Conservation (phyloP, 306 rosid species). For the Corylus heterophylla region DNA sequence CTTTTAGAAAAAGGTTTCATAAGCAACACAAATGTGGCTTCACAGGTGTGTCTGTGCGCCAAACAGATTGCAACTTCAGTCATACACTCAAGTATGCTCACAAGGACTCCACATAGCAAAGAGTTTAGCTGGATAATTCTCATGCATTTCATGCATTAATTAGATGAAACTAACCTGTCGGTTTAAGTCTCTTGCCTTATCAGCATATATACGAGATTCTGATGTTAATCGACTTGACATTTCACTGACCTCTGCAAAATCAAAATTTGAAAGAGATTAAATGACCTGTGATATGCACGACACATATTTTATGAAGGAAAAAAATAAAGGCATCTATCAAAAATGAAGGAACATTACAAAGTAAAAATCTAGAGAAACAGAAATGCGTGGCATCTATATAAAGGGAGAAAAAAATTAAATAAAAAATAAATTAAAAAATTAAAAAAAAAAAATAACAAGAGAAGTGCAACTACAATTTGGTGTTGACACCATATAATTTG, state of each 20-base stretch:
- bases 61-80: neutral
- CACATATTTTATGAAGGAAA: slow-evolving; percentile 4
- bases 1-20: neutral
- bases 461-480: neutral
- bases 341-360: neutral
- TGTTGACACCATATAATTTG: too few species aligned
- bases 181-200: slow-evolving; percentile 89
- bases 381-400: neutral
- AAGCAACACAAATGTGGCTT: neutral
- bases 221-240: slow-evolving; percentile 95
- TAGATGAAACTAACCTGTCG: slow-evolving; percentile 72
- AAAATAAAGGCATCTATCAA: slow-evolving; percentile 5
- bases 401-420: too few species aligned
- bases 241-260: slow-evolving; percentile 94
- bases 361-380: neutral
- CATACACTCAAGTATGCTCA: slow-evolving; percentile 6
- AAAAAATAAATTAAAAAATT: too few species aligned
- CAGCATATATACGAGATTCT: slow-evolving; percentile 92
- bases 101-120: neutral
- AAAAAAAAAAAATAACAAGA: neutral
- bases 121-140: neutral
- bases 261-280: slow-evolving; percentile 24
- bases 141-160: slow-evolving; percentile 9
- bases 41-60: neutral
- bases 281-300: slow-evolving; percentile 13